Evolutionary conservation across 2,329 filamentous ascomycete genomes (phyloP), one percentile per base, ranked within the genome.

Genomic region (Allantophomopsis lycopodina): DNA sequence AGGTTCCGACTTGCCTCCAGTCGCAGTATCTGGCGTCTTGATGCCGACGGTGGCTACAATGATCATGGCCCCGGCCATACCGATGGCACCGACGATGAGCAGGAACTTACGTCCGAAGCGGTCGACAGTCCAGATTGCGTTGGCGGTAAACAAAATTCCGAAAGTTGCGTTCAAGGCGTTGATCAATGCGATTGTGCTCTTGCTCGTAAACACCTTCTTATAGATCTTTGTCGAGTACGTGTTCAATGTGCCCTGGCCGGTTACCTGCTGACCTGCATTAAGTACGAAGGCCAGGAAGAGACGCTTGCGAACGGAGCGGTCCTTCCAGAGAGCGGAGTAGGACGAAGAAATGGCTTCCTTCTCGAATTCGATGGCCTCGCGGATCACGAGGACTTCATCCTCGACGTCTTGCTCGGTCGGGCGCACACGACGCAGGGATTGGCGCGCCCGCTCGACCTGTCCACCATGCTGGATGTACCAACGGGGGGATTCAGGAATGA

Each of bases 161-260:
- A 77, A 79, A 5, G 79, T 84, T 32, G 78, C 79, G 54, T 83
- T 84, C 40, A 84, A 64, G 4, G 79, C 79, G 55, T 84, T 84
- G 64, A 84, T 84, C 23, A 84, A 64, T 45, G 76, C 76, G 54
- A 83, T 82, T 16, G 68, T 75, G 37, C 69, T 61, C 40, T 58
- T 60, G 40, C 59, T 65, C 17, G 61, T 66, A 64, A 79, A 84
- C 17, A 83, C 71, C 54, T 79, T 77, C 60, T 80, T 73, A 63
- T 84, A 84, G 51, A 84, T 79, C 48, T 73, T 71, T n/a, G 78
- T 80, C 15, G 72, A 79, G 65, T 84, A 84, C 3, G 71, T 70
- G 66, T 83, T 84, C 47, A 84, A 66, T 1, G 77, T 79, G 45
- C 79, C 80, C 57, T 84, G 79, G 15, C 79, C 79, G 5, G 78